Evolutionary conservation across 176 grass and related monocot species (phyloP).

Genomic region (Hsuehochloa calcarea): DNA sequence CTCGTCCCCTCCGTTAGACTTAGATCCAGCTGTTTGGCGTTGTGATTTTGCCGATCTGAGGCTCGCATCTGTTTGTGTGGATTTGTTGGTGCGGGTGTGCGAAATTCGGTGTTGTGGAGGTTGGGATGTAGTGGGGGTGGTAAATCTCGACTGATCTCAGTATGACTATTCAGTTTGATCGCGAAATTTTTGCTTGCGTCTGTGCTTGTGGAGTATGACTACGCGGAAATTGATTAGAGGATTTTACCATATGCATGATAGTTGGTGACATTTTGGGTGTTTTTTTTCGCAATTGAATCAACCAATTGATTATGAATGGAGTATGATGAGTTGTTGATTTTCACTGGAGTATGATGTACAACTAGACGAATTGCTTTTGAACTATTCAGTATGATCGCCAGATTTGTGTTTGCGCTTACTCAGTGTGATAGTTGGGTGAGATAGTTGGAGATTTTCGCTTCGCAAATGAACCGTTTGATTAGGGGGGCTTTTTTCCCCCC

Average conservation of each 20-base stretch:
- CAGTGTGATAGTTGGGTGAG: not conserved
- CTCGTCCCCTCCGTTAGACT: not conserved
- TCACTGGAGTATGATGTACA: not conserved
- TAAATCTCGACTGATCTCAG: not conserved
- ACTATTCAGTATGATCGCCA: not conserved
- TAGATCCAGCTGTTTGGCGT: not conserved
- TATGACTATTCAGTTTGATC: not conserved
- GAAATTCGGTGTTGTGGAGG: not conserved
- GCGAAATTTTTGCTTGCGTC: not conserved
- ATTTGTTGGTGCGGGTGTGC: not conserved
- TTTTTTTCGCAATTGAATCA: not conserved
- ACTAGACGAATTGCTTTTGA: not conserved
- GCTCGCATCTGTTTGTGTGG: not conserved
- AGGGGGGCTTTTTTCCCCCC: not conserved
- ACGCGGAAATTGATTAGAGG: not conserved
- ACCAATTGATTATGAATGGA: not conserved
- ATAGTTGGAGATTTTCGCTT: not conserved
- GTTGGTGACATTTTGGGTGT: not conserved
- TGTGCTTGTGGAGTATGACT: not conserved
- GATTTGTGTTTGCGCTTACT: not conserved
- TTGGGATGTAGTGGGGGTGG: not conserved
- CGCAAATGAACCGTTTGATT: not conserved
- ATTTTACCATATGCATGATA: not conserved
- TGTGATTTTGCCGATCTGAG: not conserved
- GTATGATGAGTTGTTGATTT: not conserved